Evolutionary conservation across 371 early-diverging fungal species (phyloP).

Genomic region (Haplosporangium sp.): DNA sequence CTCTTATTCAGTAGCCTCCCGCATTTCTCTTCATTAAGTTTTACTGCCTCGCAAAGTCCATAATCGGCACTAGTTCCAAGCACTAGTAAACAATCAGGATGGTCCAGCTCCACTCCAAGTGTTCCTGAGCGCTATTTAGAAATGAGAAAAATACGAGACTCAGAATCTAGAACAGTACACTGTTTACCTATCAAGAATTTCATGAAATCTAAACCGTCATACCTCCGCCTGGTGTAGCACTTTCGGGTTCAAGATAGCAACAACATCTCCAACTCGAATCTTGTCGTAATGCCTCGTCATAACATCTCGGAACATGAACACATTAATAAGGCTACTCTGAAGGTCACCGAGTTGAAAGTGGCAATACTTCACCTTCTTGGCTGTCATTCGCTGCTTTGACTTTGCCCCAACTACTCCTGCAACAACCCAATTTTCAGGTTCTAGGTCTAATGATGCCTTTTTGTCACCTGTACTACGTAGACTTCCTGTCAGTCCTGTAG

Average conservation of each 20-base stretch:
- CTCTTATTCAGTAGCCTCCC: conserved; percentile 33
- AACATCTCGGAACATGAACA: conserved; percentile 43
- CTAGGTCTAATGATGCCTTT: not conserved
- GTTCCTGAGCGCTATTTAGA: conserved; percentile 24
- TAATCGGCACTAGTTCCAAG: conserved; percentile 33
- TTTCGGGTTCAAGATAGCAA: conserved; percentile 39
- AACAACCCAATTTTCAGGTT: conserved; percentile 25
- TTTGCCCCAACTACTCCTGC: conserved; percentile 49
- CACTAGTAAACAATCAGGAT: conserved; percentile 35
- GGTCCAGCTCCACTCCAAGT: conserved; percentile 37
- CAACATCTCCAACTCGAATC: conserved; percentile 30
- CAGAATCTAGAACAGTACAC: not conserved
- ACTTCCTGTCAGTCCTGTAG: not conserved
- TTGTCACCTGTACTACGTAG: not conserved
- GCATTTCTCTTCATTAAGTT: conserved; percentile 37
- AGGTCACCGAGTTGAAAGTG: conserved; percentile 47
- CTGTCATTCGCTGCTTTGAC: conserved; percentile 35
- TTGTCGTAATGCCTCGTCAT: conserved; percentile 29
- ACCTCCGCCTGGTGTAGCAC: conserved; percentile 49
- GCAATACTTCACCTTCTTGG: conserved; percentile 30
- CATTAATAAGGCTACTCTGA: conserved; percentile 22
- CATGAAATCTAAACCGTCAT: not conserved
- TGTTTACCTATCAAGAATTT: not conserved
- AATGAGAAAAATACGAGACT: not conserved
- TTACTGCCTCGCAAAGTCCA: conserved; percentile 46